Evolutionary conservation across 495 filamentous ascomycete species (phyloP).

Genomic region (Podospora anserina): DNA sequence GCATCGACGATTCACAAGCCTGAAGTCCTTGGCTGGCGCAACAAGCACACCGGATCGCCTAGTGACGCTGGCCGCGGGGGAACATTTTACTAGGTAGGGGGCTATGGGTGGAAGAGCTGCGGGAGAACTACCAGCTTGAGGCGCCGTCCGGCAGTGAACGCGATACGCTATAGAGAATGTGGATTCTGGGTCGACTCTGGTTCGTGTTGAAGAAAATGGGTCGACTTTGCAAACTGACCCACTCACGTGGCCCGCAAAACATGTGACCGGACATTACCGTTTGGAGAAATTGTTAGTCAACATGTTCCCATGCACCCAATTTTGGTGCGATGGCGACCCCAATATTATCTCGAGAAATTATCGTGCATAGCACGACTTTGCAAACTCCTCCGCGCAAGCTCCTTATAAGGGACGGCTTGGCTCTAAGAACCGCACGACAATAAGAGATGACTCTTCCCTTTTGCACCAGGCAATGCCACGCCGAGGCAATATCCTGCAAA

Average conservation of each 20-base stretch:
- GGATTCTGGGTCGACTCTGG: constrained; percentile 1
- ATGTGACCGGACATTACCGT: constrained; percentile 29
- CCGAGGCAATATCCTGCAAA: background rate
- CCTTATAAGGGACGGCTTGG: constrained; percentile 1
- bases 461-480: background rate
- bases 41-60: background rate
- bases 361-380: constrained; percentile 10
- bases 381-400: background rate
- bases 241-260: constrained; percentile 22
- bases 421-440: constrained; percentile 2
- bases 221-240: constrained; percentile 18
- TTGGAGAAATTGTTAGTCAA: constrained; percentile 22
- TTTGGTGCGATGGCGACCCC: background rate
- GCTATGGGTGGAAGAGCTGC: background rate
- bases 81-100: background rate
- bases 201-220: constrained; percentile 16
- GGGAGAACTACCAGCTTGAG: background rate
- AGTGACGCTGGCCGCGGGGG: background rate
- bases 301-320: constrained; percentile 11
- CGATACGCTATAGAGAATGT: background rate
- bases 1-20: background rate
- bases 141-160: background rate
- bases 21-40: background rate
- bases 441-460: background rate
- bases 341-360: constrained; percentile 7